phyloP scores from a whole-genome alignment of 805 yeast species.

The Blastobotrys chiropterorum region DNA sequence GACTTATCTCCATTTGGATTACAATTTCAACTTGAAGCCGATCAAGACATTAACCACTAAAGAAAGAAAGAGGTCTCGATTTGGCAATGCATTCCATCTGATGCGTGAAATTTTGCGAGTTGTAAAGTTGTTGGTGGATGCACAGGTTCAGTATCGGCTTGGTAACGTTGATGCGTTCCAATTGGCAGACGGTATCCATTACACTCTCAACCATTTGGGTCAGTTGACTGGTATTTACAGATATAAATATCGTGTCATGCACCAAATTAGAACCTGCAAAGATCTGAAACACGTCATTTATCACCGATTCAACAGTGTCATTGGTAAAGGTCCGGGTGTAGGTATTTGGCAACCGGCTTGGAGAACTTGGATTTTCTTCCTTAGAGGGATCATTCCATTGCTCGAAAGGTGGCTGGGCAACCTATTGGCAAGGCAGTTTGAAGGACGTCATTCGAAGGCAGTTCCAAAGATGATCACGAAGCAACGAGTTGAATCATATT shows the following conservation, averaged over 20 bases:
- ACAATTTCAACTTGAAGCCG: slow-evolving; percentile 92
- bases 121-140: slow-evolving; percentile 82
- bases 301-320: slow-evolving; percentile 70
- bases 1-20: slow-evolving; percentile 88
- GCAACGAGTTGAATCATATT: slow-evolving; percentile 91
- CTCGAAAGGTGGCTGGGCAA: slow-evolving; percentile 95
- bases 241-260: slow-evolving; percentile 97
- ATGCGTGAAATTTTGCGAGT: slow-evolving; percentile 83
- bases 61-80: slow-evolving; percentile 90
- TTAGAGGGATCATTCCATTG: slow-evolving; percentile 87
- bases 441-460: slow-evolving; percentile 88
- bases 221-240: slow-evolving; percentile 95
- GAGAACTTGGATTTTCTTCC: slow-evolving; percentile 91
- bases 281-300: slow-evolving; percentile 91
- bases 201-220: slow-evolving; percentile 87
- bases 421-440: slow-evolving; percentile 84
- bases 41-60: slow-evolving; percentile 94
- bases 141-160: slow-evolving; percentile 83
- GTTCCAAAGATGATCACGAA: slow-evolving; percentile 91
- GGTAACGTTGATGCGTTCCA: slow-evolving; percentile 92
- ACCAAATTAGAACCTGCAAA: slow-evolving; percentile 91
- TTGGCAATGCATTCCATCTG: slow-evolving; percentile 93
- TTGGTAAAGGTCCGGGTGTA: slow-evolving; percentile 97
- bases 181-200: slow-evolving; percentile 89
- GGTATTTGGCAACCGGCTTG: slow-evolving; percentile 99